phyloP scores from a whole-genome alignment of 2,329 filamentous ascomycete genomes.

The Cytospora leucostoma region DNA sequence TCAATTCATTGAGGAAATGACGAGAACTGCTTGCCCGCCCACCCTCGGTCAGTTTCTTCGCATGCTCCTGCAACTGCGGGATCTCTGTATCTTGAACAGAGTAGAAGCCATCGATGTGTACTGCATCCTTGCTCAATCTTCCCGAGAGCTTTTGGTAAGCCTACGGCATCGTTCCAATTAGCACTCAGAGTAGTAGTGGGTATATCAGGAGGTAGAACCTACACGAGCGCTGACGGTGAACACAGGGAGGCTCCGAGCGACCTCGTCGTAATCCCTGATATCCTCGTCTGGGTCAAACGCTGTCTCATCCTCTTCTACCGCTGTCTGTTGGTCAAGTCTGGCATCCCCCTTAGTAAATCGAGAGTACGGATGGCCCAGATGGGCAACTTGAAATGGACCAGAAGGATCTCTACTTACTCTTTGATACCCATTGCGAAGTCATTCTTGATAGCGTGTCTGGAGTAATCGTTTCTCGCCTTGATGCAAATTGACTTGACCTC shows the following conservation, averaged over 20 bases:
- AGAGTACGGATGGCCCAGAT: neutral
- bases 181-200: neutral
- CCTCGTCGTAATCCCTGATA: constrained; percentile 57
- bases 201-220: neutral
- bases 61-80: constrained; percentile 59
- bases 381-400: neutral
- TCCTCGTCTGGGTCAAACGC: constrained; percentile 58
- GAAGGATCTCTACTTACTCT: constrained; percentile 39
- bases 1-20: constrained; percentile 53
- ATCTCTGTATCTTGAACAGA: constrained; percentile 58
- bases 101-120: constrained; percentile 52
- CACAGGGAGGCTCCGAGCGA: constrained; percentile 58
- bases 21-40: constrained; percentile 42
- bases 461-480: constrained; percentile 53
- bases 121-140: constrained; percentile 52
- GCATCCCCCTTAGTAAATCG: neutral
- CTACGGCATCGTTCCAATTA: neutral
- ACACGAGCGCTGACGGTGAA: constrained; percentile 63
- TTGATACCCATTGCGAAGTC: constrained; percentile 63
- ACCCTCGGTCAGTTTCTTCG: constrained; percentile 52
- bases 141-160: constrained; percentile 65
- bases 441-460: constrained; percentile 53
- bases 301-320: constrained; percentile 53
- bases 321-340: constrained; percentile 55
- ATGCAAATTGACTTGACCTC: constrained; percentile 48